phyloP scores from a whole-genome alignment of 2,329 filamentous ascomycete genomes.

The Sporothrix variecibatus region DNA sequence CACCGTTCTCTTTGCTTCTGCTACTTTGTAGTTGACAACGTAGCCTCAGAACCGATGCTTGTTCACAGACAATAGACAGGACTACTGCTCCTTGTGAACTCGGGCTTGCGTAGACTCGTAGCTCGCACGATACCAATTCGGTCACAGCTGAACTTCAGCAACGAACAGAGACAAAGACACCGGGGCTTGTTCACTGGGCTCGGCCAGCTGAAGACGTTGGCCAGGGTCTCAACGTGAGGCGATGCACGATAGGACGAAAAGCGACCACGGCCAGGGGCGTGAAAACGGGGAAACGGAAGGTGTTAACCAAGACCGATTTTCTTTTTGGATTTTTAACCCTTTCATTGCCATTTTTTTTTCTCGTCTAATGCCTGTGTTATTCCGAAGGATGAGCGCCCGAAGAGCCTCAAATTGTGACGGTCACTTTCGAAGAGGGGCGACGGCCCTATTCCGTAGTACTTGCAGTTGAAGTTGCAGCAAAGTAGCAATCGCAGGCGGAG shows the following conservation, averaged over 20 bases:
- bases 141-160: too few relatives aligned
- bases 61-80: too few relatives aligned
- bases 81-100: too few relatives aligned
- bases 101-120: too few relatives aligned
- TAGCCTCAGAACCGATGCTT: too few relatives aligned
- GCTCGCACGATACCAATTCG: too few relatives aligned
- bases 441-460: not conserved
- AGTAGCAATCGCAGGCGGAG: not conserved
- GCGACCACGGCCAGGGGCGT: not conserved
- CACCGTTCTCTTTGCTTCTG: too few relatives aligned
- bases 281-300: not conserved
- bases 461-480: not conserved
- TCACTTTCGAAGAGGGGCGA: not conserved
- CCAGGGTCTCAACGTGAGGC: not conserved
- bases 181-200: not conserved
- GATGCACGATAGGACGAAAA: not conserved
- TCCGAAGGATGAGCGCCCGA: not conserved
- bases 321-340: not conserved
- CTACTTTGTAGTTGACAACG: too few relatives aligned
- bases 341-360: not conserved
- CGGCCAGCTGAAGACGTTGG: not conserved
- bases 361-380: not conserved
- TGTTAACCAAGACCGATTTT: not conserved
- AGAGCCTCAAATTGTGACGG: not conserved
- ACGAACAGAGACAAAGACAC: too few relatives aligned